Evolutionary conservation across 306 rosid species (phyloP), one percentile per base, ranked within the genome.

Genomic region (Hylodesmum podocarpum): DNA sequence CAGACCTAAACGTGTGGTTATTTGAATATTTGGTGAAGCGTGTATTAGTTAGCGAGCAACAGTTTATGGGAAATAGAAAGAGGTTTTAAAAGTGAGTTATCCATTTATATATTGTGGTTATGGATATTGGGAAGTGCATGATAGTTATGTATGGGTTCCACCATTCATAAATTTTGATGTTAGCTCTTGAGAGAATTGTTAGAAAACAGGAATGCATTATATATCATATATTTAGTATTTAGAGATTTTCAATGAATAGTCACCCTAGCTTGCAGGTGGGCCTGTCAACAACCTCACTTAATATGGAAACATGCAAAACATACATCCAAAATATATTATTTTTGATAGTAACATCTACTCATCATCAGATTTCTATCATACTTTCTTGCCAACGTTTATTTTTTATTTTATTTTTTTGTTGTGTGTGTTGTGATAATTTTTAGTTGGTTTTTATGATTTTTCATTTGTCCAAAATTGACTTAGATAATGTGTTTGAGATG

Each of bases 221-320:
- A 54, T 12, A 73, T 65, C 70, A 73, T 41, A 65, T 31, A 54
- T 53, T 29, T 76, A 43, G 37, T 12, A 67, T 24, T 67, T 14
- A 27, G n/a, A 67, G 6, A 58, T 67, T 81, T 75, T 47, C 80
- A 81, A 46, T 81, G 72, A 67, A 81, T 66, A 67, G 72, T 75
- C 22, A 75, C 25, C 43, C 46, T 51, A 39, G 58, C 51, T 53
- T n/a, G 66, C 21, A 62, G 8, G 68, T 79, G 78, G 83, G 16
- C 73, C 65, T 57, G 62, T 37, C 44, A 24, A 47, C 53, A 31
- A 58, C 71, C 63, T 43, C 64, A 44, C 58, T 67, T 25, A 36
- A 46, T 39, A 40, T 50, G 18, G 73, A 29, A 46, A 63, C 55
- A 15, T 19, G 27, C 18, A 16, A 40, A 37, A 31, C 13, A 28